Evolutionary conservation across 192 early-diverging fungal genomes (phyloP).

Genomic region (Spizellomyces sp.): DNA sequence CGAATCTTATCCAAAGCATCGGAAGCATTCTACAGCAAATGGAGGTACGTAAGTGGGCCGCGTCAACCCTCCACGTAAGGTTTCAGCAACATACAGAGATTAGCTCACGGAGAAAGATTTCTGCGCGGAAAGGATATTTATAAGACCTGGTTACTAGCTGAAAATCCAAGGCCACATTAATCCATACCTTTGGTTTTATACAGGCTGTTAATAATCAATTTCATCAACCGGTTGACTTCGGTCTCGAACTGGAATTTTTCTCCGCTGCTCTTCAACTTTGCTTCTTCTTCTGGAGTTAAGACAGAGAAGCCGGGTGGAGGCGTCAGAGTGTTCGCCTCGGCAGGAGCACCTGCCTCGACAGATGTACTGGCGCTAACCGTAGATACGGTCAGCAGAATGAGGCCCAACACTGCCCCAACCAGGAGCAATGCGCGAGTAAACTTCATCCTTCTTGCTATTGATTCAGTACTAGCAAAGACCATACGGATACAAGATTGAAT

Average conservation of each 20-base stretch:
- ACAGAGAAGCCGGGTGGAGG: constrained; percentile 18
- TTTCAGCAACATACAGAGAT: constrained; percentile 61
- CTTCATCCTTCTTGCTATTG: too few relatives aligned
- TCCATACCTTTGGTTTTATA: constrained; percentile 77
- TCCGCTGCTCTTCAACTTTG: constrained; percentile 21
- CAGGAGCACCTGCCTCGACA: background rate
- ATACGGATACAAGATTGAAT: too few relatives aligned
- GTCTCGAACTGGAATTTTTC: constrained; percentile 80
- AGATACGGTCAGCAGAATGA: too few relatives aligned
- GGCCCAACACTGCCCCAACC: too few relatives aligned
- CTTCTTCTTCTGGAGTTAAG: constrained; percentile 10
- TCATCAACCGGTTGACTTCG: constrained; percentile 88
- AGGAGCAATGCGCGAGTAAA: too few relatives aligned
- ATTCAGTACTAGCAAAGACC: too few relatives aligned
- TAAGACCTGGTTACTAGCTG: too few relatives aligned
- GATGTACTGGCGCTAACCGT: background rate
- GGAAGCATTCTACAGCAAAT: constrained; percentile 74
- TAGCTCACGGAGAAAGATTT: constrained; percentile 96
- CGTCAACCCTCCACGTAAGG: background rate
- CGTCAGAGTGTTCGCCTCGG: too few relatives aligned
- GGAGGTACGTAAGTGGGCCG: background rate
- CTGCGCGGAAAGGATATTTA: constrained; percentile 43
- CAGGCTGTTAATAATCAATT: constrained; percentile 93
- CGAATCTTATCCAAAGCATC: constrained; percentile 96
- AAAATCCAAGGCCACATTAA: too few relatives aligned